Evolutionary conservation across 2,329 filamentous ascomycete genomes (phyloP).

Genomic region (Colletotrichum truncatum): DNA sequence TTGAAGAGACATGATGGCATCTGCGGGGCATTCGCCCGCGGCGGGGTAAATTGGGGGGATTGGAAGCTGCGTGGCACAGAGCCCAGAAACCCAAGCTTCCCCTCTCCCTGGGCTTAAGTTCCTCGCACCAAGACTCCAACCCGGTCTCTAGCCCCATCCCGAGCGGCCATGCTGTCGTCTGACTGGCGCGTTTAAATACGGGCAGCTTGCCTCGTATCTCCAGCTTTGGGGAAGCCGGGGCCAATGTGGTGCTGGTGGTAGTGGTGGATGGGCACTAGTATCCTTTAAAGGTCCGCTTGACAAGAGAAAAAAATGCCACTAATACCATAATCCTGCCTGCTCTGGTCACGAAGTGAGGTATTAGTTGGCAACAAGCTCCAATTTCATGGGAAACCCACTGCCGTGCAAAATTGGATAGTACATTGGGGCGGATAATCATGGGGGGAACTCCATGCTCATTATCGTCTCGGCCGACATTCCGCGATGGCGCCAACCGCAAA

Average conservation of each 20-base stretch:
- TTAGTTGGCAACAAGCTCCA: background rate
- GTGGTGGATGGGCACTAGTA: background rate
- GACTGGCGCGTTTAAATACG: conserved; percentile 25
- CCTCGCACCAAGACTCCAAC: conserved; percentile 3
- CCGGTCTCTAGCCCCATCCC: background rate
- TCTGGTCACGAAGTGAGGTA: background rate
- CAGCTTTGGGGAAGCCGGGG: too few species aligned
- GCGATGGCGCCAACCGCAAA: conserved; percentile 1
- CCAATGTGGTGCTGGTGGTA: too few species aligned
- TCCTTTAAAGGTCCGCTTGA: conserved; percentile 15
- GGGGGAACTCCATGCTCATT: background rate
- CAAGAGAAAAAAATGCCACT: background rate
- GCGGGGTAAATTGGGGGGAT: conserved; percentile 31
- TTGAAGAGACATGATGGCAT: conserved; percentile 13
- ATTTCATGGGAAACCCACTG: background rate
- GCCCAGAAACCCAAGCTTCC: background rate
- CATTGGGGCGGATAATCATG: background rate
- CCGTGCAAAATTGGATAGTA: background rate
- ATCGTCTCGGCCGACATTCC: conserved; percentile 15
- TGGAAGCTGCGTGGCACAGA: background rate
- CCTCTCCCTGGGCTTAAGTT: background rate
- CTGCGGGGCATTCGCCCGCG: conserved; percentile 15
- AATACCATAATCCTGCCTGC: background rate
- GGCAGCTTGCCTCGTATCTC: too few species aligned
- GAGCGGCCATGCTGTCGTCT: conserved; percentile 10